Base-by-base conservation (phyloP, 1,284 basidiomycete species). In the Melanopsichium pennsylvanicum region DNA sequence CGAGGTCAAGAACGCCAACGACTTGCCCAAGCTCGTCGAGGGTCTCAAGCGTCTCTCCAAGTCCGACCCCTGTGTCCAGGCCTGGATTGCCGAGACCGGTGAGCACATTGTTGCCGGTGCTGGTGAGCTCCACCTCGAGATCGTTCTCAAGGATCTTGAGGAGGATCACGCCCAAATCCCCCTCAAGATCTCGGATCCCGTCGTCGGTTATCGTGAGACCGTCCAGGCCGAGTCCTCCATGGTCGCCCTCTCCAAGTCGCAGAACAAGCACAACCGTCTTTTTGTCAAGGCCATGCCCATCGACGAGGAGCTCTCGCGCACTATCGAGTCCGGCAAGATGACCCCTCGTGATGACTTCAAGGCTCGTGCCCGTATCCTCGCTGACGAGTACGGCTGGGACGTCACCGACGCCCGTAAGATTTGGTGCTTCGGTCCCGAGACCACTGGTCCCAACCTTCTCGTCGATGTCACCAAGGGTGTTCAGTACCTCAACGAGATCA, bases 201-300 rank as follows among this genome's bases (percentile, higher is more conserved):
- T 99, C 82, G 95, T 98, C 80, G 91, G 90, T 61, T 98, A 97
- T 86, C 88, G 93, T 85, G 96, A 98, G 87, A 97, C 95, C 18
- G 94, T 98, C 83, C 92, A 90, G 85, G 85, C 92, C 57, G 92
- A 97, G 85, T 97, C 95, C 7, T 89, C 89, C 58, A 97, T 98
- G 81, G 89, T 92, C 70, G 96, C 96, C 35, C 87, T 99, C 51
- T 97, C 96, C 74, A 99, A 99, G 85, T 98, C 96, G 45, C 96
- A 97, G 86, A 98, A 99, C 88, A 99, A 99, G 88, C 96, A 98
- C 89, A 99, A 98, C 84, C 92, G 96, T 86, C 87, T 98, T 67
- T 98, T 90, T 84, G 88, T 90, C 73, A 93, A 93, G 86, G 95
- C 96, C 38, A 76, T 89, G 85, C 96, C 96, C 44, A 83, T 98